Base-by-base conservation (phyloP, 768 basidiomycete species). In the Boletus reticuloceps region DNA sequence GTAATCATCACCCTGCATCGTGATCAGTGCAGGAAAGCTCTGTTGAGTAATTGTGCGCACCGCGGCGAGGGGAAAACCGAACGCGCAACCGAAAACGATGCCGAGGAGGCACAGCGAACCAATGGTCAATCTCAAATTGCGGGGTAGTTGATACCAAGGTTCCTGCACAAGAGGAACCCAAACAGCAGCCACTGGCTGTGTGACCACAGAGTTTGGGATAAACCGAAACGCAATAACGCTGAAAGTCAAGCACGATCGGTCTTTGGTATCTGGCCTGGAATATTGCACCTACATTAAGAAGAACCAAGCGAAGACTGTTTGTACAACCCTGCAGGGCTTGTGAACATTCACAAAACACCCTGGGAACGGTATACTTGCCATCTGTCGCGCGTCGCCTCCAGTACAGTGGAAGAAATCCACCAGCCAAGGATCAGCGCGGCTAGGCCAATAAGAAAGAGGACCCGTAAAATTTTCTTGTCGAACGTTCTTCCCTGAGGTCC, bases 141-240 rank as follows among this genome's bases (percentile, higher is more conserved):
- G 79, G 12, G 82, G 74, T n/a, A 84, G 67, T 52, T 63, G 76
- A 70, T 83, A 86, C 78, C 83, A 94, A 7, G 91, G 93, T 22
- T 74, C 72, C 58, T 84, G 77, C 25, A 94, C 74, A 22, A 78
- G 50, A 40, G 88, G 86, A 11, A 74, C 56, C 91, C 91, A 95
- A 32, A 89, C 69, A 9, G 84, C 82, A 29, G 74, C 75, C 49
- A 95, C 77, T n/a, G 93, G 93, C 43, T 77, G 77, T 17, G 87
- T 80, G 48, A 94, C 76, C 29, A 84, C 74, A 5, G 82, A 79
- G 68, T 82, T 86, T 58, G 91, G 90, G 51, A 92, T 83, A 69
- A 83, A 93, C n/a, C 89, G 84, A 77, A 91, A 92, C 5, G 86
- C 88, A 58, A 92, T 92, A 57, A 90, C 78, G 6, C 85, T 87